phyloP scores from a whole-genome alignment of 768 basidiomycete genomes.

The Dioszegia crocea region DNA sequence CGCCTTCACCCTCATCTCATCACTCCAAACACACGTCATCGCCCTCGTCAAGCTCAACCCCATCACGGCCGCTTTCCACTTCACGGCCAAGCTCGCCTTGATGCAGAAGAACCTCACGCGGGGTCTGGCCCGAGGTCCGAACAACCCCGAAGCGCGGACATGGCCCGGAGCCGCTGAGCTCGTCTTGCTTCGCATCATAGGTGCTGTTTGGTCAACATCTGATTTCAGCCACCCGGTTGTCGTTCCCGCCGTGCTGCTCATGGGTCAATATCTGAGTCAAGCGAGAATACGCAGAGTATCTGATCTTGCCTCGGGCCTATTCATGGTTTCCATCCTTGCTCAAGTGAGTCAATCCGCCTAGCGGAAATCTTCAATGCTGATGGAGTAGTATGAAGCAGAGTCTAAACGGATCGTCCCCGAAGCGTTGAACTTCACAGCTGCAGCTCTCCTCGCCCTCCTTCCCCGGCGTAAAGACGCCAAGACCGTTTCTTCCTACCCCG shows the following conservation, averaged over 20 bases:
- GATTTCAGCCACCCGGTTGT: conserved; percentile 88
- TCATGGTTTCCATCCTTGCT: conserved; percentile 73
- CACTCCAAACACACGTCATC: conserved; percentile 71
- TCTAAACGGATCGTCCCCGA: conserved; percentile 89
- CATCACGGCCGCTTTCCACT: conserved; percentile 68
- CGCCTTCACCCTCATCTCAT: conserved; percentile 59
- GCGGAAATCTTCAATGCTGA: neutral
- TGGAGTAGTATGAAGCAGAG: conserved; percentile 67
- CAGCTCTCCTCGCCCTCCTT: conserved; percentile 66
- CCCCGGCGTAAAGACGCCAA: conserved; percentile 51
- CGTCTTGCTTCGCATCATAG: conserved; percentile 71
- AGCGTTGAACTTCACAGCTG: conserved; percentile 73
- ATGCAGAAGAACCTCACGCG: conserved; percentile 93
- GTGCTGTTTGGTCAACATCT: conserved; percentile 84
- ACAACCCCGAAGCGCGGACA: conserved; percentile 63
- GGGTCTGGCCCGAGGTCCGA: conserved; percentile 68
- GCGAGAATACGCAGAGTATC: conserved; percentile 67
- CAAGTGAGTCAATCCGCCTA: conserved; percentile 40
- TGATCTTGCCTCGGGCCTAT: conserved; percentile 80
- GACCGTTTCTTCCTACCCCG: conserved; percentile 18
- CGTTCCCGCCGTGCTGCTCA: conserved; percentile 77
- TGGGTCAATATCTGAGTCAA: conserved; percentile 85
- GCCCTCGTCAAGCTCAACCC: conserved; percentile 77
- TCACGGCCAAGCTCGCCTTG: conserved; percentile 72
- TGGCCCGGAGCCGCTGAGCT: conserved; percentile 87